Base-by-base conservation (phyloP, 106 monocot species). In the Dioscorea zingiberensis region DNA sequence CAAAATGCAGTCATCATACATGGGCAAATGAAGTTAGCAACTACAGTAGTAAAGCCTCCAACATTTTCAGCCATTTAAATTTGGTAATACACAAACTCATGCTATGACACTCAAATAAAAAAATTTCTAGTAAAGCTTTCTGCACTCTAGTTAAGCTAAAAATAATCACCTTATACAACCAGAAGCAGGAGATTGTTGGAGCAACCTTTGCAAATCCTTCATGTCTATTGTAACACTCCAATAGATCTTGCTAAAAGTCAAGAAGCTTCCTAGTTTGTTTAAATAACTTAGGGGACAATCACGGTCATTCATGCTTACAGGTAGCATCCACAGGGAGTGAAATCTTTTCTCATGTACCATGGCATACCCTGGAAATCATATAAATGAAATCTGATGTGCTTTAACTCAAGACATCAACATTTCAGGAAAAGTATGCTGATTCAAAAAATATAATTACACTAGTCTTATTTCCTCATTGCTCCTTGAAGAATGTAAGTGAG, bases 291-390 rank as follows among this genome's bases (percentile, higher is more conserved):
- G n/a, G n/a, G n/a, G 26, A 71, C 84, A 71, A 74, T 86, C 57
- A 69, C n/a, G n/a, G n/a, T 77, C 65, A 56, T 67, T 77, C 91
- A 97, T 92, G 47, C 85, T 83, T n/a, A n/a, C n/a, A n/a, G 95
- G 88, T 22, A 97, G 65, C 95, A 97, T 97, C 88, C 77, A 79
- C 44, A 97, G 55, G 1, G 95, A 80, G n/a, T n/a, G 22, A 85
- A 92, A 71, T 86, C 85, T n/a, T 58, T 67, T 83, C 44, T 72
- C 83, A 77, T n/a, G n/a, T 74, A 88, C 95, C 95, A 97, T n/a
- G n/a, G n/a, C 58, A 97, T 68, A 47, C 95, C 95, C 95, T 97
- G n/a, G 78, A 30, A 49, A 77, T 21, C 47, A n/a, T n/a, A 51
- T 75, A 18, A 65, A 65, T 18, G 30, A 9, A 54, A 22, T n/a